These are phyloP conservation scores for Aurifilum marmelostoma DNA, from an alignment of 2,329 filamentous ascomycete genomes.

Conservation along the genomic window DNA sequence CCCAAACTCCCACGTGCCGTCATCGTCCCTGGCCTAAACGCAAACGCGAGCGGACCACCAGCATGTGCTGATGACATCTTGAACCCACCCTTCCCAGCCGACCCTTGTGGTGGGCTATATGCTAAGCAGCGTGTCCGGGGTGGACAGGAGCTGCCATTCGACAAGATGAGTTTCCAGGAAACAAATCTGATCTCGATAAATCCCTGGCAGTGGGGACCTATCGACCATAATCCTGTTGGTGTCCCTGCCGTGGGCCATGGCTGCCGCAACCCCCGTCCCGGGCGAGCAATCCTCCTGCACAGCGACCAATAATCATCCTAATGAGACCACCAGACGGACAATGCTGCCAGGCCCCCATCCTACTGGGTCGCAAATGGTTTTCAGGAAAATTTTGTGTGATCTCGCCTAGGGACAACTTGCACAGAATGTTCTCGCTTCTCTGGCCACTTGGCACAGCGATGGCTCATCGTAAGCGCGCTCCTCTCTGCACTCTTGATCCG, in stretches of 20 bases:
- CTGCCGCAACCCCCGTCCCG: conserved; percentile 1
- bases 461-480: not conserved
- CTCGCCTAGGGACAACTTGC: not conserved
- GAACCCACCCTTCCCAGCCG: not conserved
- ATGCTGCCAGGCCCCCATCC: not conserved
- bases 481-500: not conserved
- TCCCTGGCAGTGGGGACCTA: not conserved
- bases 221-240: not conserved
- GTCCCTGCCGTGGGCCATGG: not conserved
- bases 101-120: not conserved
- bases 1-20: not conserved
- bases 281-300: not conserved
- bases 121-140: not conserved
- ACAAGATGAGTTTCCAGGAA: not conserved
- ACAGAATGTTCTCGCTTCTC: not conserved
- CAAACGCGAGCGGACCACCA: not conserved
- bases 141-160: not conserved
- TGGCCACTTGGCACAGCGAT: not conserved
- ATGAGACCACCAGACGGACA: not conserved
- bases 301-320: not conserved
- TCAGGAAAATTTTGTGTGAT: not conserved
- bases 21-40: not conserved
- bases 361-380: not conserved
- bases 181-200: conserved; percentile 6
- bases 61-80: not conserved